Evolutionary conservation across 495 filamentous ascomycete genomes (phyloP), one percentile per base, ranked within the genome.

Genomic region (Talaromyces stipitatus): DNA sequence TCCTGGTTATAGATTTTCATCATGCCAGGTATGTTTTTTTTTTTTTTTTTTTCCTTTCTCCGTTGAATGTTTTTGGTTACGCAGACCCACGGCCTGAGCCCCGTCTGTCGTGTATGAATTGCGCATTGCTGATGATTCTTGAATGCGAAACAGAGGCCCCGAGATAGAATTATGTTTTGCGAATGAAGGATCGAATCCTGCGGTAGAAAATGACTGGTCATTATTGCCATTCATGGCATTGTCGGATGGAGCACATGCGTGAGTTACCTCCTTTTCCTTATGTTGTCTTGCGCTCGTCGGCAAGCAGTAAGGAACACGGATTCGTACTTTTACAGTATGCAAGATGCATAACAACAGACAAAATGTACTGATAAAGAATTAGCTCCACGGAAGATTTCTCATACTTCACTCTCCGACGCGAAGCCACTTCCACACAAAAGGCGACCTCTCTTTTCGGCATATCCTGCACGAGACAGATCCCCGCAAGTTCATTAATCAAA

Each of bases 221-320:
- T 73, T 96, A 58, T 78, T 98, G 48, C 94, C 94, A 0, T 98
- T 97, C 72, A 96, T 97, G 89, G 94, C 92, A n/a, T 74, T 98
- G 60, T 90, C 89, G 29, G 94, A 98, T 69, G 94, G 94, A 27
- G 94, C 94, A 33, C 94, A 98, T 74, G 81, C 90, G 90, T 95
- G 80, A 64, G 86, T 75, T 38, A 32, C 47, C 45, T 54, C 45
- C 54, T 46, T 58, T 41, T 46, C n/a, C 24, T 22, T n/a, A 23
- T 24, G 23, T 38, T 50, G 26, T 22, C 18, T 52, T 33, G 32
- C 48, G 12, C 27, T 20, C 55, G 56, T 20, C 38, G 18, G 24
- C 45, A 41, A 41, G 36, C 36, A 41, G 36, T 41, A 41, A 41
- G 36, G 36, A 41, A 16, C 36, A 9, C 32, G 1, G 32, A 46